Percentiles rank a stretch among this genome's conserved stretches.
Evolutionary conservation across 169 alveolate genomes (phyloP).

Genomic region (Sarcocystis neurona): DNA sequence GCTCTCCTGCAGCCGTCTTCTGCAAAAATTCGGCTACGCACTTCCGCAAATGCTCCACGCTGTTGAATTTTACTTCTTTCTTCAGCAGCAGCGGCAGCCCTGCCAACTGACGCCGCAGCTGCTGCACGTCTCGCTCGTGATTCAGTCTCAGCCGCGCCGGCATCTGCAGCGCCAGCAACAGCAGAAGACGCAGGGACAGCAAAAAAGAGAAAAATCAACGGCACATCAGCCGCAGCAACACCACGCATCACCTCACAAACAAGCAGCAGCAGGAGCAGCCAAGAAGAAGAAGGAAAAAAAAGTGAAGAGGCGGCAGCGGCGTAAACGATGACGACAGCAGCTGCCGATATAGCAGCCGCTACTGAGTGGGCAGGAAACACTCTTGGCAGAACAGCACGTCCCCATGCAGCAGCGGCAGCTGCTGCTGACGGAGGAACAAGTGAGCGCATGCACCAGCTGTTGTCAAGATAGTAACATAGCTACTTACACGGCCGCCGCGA

Average conservation of each 20-base stretch:
- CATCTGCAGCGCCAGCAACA: not conserved
- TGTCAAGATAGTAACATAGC: too few relatives aligned
- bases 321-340: too few relatives aligned
- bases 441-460: too few relatives aligned
- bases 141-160: slow-evolving; percentile 33
- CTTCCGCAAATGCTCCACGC: slow-evolving; percentile 41
- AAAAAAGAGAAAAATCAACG: not conserved
- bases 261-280: not conserved
- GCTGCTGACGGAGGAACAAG: too few relatives aligned
- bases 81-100: slow-evolving; percentile 36
- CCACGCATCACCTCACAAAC: too few relatives aligned
- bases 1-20: slow-evolving; percentile 40
- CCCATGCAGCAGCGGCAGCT: too few relatives aligned
- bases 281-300: not conserved
- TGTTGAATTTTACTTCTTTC: slow-evolving; percentile 8
- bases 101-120: slow-evolving; percentile 40
- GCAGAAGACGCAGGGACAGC: not conserved
- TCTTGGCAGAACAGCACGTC: too few relatives aligned
- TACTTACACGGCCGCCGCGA: too few relatives aligned
- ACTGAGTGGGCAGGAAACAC: too few relatives aligned
- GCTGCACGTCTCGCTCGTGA: slow-evolving; percentile 50
- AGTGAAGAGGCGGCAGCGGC: too few relatives aligned
- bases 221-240: not conserved
- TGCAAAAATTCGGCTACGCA: slow-evolving; percentile 40
- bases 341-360: too few relatives aligned